Base-by-base conservation (phyloP, 1,139 yeast species). In the Yamadazyma jaroonii region DNA sequence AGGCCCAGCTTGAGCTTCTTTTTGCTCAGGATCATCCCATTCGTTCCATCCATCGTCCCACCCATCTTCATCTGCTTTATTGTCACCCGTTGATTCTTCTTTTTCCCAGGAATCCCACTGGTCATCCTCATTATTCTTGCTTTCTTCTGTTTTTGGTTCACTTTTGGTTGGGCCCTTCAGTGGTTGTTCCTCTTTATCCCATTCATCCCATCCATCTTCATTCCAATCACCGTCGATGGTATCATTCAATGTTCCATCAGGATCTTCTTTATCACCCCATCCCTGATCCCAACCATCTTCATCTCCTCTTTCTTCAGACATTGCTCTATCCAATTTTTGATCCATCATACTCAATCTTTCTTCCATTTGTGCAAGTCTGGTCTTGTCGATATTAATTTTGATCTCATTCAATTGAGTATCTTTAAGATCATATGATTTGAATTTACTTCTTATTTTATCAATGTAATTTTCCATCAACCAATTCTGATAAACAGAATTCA, bases 401-500 rank as follows among this genome's bases (percentile, higher is more conserved):
- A 42, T 46, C 41, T 47, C 46, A 21, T 34, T 24, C 12, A 48
- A 40, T 4, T 32, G 21, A 2, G 22, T 14, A 12, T 28, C n/a
- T 5, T 12, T 20, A 23, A 51, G 46, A 8, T 49, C 47, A 9
- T 37, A 36, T 13, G 11, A 27, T 36, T 41, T 43, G 33, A 53
- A 57, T 10, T 47, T 45, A 5, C 36, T 35, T 39, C 64, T 48
- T 24, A 62, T 47, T 31, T 45, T 49, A 31, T 58, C 54, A 17
- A 62, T 53, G 35, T 52, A 57, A 22, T 51, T 53, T 39, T 63
- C 64, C 12, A 56, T 40, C 8, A 59, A 37, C 67, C 71, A 64
- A 35, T 64, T 60, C 28, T 49, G 40, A 41, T 64, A 57, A 29
- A 67, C 50, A 10, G 46, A 47, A 30, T 60, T 50, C 40, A 67